Evolutionary conservation across 1,284 basidiomycete genomes (phyloP).

Genomic region (Trichosporon sp.): DNA sequence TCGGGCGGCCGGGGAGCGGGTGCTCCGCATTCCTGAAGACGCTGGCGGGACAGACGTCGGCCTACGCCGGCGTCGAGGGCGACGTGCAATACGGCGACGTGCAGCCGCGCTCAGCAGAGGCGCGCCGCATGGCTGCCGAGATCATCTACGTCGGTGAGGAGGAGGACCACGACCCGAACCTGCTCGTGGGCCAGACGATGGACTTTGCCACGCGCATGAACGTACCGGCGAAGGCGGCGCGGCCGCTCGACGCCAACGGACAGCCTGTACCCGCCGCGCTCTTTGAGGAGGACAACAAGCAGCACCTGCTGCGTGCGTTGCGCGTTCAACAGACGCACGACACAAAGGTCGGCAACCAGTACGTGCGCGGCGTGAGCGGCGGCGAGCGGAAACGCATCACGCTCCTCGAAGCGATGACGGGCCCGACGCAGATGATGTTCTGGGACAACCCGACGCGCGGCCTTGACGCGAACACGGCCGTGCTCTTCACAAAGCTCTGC

Average conservation of each 20-base stretch:
- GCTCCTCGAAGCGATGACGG: conserved; percentile 10
- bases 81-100: conserved; percentile 45
- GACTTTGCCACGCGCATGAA: conserved; percentile 22
- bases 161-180: conserved; percentile 24
- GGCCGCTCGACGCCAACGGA: background rate
- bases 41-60: conserved; percentile 47
- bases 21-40: conserved; percentile 52
- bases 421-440: conserved; percentile 10
- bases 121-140: conserved; percentile 4
- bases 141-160: conserved; percentile 27
- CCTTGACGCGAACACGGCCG: conserved; percentile 73
- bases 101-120: conserved; percentile 12
- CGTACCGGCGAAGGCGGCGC: conserved; percentile 7
- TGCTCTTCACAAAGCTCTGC: conserved; percentile 35
- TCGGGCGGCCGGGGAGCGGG: conserved; percentile 49
- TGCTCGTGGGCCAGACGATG: conserved; percentile 24
- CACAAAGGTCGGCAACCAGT: conserved; percentile 51
- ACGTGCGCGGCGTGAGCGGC: conserved; percentile 21
- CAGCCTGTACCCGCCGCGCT: conserved; percentile 43
- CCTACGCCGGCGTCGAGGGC: conserved; percentile 49
- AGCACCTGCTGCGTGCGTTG: conserved; percentile 62
- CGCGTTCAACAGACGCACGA: conserved; percentile 66
- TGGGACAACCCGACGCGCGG: conserved; percentile 64
- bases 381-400: conserved; percentile 18
- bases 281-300: conserved; percentile 52